Evolutionary conservation across 176 grass and related monocot genomes (phyloP).

Genomic region (Dendrocalamus sinicus): DNA sequence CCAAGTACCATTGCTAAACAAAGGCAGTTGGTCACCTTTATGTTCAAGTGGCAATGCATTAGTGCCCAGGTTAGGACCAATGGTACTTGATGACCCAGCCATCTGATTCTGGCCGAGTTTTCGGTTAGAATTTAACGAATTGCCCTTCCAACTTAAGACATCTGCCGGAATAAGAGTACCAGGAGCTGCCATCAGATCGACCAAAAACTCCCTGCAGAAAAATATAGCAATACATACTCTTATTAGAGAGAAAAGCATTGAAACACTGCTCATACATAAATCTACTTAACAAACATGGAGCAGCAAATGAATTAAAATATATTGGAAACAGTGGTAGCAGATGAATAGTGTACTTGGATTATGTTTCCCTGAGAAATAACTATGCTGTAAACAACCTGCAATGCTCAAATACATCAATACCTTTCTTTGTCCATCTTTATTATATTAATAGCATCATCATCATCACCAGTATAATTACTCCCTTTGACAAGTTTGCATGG

Average conservation of each 20-base stretch:
- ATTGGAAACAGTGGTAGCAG: slow-evolving; percentile 30
- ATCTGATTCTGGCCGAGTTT: slow-evolving; percentile 49
- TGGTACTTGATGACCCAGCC: slow-evolving; percentile 45
- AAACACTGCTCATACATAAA: not conserved
- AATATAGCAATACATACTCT: not conserved
- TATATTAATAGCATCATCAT: slow-evolving; percentile 99
- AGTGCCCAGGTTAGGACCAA: slow-evolving; percentile 44
- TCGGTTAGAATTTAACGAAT: slow-evolving; percentile 66
- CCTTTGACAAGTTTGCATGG: slow-evolving; percentile 97
- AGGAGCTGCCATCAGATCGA: slow-evolving; percentile 98
- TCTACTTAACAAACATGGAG: slow-evolving; percentile 41
- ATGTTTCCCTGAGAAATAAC: slow-evolving; percentile 29
- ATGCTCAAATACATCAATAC: slow-evolving; percentile 49
- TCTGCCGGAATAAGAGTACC: slow-evolving; percentile 95
- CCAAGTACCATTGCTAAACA: slow-evolving; percentile 42
- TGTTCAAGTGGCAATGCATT: slow-evolving; percentile 41
- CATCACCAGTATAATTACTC: slow-evolving; percentile 95
- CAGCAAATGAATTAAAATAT: slow-evolving; percentile 38
- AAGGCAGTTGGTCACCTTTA: slow-evolving; percentile 51
- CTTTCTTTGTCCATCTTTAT: slow-evolving; percentile 94
- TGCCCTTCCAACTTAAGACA: slow-evolving; percentile 80
- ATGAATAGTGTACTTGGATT: slow-evolving; percentile 40
- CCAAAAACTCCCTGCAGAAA: slow-evolving; percentile 86
- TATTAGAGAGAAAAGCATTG: no score
- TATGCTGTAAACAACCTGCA: slow-evolving; percentile 32